A percentile compares a stretch with the other conserved stretches of the same genome.
Conservation (phyloP, 2,329 filamentous ascomycete genomes). For the Aspergillus sp. region DNA sequence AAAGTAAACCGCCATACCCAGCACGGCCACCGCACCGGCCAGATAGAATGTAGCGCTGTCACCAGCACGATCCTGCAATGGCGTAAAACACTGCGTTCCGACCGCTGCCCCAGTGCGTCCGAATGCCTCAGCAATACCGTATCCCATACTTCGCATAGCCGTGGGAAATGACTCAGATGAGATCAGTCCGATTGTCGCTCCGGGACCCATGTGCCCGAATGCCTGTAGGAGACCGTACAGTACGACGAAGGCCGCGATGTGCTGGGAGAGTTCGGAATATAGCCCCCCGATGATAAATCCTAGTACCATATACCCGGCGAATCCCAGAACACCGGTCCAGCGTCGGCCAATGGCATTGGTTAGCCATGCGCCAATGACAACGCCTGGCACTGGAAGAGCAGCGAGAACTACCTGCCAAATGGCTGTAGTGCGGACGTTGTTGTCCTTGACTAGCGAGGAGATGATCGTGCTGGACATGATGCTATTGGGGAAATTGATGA, state of each 20-base stretch:
- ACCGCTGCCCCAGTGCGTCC: conserved; percentile 28
- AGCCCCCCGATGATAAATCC: conserved; percentile 27
- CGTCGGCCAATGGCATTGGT: conserved; percentile 25
- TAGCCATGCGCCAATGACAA: conserved; percentile 26
- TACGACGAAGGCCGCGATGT: conserved; percentile 27
- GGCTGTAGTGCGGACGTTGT: conserved; percentile 26
- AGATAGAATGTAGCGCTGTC: conserved; percentile 27
- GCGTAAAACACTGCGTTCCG: conserved; percentile 28
- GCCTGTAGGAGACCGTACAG: conserved; percentile 27
- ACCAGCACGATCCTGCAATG: conserved; percentile 21
- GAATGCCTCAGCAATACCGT: conserved; percentile 27
- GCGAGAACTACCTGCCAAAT: conserved; percentile 30
- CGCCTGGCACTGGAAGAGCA: conserved; percentile 26
- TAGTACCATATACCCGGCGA: conserved; percentile 19
- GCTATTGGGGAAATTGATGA: conserved; percentile 31
- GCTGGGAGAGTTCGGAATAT: conserved; percentile 16
- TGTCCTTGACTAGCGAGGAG: conserved; percentile 23
- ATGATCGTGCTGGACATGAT: conserved; percentile 31
- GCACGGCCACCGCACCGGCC: conserved; percentile 20
- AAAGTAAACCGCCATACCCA: conserved; percentile 22
- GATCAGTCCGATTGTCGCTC: conserved; percentile 26
- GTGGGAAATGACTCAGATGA: conserved; percentile 27
- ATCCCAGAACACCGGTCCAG: conserved; percentile 24
- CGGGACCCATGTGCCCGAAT: conserved; percentile 29
- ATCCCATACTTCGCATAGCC: conserved; percentile 25